Conservation (phyloP, 78 protist genomes). For the Dictyostelium purpureum region DNA sequence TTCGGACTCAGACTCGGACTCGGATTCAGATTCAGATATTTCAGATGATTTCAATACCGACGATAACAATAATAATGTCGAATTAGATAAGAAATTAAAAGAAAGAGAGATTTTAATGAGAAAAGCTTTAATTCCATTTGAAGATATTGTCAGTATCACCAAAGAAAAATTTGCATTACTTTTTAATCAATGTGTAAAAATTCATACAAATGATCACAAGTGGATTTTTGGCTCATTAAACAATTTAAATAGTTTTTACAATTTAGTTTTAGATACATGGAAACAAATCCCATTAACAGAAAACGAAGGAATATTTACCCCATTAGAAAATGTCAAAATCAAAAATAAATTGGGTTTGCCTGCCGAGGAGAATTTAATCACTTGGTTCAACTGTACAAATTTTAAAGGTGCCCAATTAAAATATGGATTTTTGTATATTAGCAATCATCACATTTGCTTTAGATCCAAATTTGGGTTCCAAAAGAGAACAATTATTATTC, state of each 20-base stretch:
- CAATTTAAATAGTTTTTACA: constrained; percentile 19
- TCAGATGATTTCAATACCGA: neutral
- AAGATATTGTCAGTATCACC: constrained; percentile 43
- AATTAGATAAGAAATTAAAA: neutral
- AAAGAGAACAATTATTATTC: constrained; percentile 24
- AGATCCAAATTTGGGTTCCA: constrained; percentile 67
- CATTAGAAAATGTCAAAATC: constrained; percentile 10
- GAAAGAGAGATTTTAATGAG: neutral
- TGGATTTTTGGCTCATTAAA: constrained; percentile 52
- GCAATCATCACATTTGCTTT: constrained; percentile 30
- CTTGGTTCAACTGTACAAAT: constrained; percentile 67
- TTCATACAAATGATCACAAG: constrained; percentile 31
- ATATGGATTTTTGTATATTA: constrained; percentile 48
- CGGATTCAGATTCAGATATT: constrained; percentile 5
- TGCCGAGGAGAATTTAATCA: constrained; percentile 19
- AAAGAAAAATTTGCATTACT: constrained; percentile 34
- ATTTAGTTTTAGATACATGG: constrained; percentile 27
- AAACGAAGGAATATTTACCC: constrained; percentile 27
- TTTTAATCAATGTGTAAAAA: constrained; percentile 53
- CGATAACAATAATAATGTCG: no score
- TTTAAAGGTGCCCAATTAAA: constrained; percentile 67
- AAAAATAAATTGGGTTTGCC: constrained; percentile 48
- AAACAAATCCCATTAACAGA: neutral
- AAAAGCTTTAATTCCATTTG: constrained; percentile 63
- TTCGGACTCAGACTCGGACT: neutral